These are phyloP conservation scores for Boletellus sp. DNA, from an alignment of 768 basidiomycete genomes.

Conservation along the genomic window DNA sequence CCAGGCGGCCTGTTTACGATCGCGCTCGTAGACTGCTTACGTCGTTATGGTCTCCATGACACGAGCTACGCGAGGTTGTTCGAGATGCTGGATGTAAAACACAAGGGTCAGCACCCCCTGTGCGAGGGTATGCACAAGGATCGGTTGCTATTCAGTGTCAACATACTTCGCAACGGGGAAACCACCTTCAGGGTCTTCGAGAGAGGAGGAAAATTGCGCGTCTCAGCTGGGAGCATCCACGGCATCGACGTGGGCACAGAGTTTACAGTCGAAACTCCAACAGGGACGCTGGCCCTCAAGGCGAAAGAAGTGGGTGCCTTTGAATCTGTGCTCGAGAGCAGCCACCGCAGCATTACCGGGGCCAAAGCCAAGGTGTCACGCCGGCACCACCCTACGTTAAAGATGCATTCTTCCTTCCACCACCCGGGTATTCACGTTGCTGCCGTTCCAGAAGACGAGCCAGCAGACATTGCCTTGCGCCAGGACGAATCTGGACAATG, in stretches of 20 bases:
- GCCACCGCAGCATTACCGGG: neutral
- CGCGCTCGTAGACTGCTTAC: slow-evolving; percentile 15
- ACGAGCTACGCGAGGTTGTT: slow-evolving; percentile 14
- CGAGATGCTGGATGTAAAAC: slow-evolving; percentile 10
- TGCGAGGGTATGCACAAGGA: slow-evolving; percentile 17
- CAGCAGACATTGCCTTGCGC: slow-evolving; percentile 7
- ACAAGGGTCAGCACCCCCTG: slow-evolving; percentile 11
- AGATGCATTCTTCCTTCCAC: slow-evolving; percentile 2
- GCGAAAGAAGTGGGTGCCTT: slow-evolving; percentile 15
- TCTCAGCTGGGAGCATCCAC: slow-evolving; percentile 19
- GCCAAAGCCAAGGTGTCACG: slow-evolving; percentile 9
- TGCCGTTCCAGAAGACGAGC: slow-evolving; percentile 6
- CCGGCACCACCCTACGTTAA: slow-evolving; percentile 12
- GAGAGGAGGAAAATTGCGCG: neutral
- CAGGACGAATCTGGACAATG: slow-evolving; percentile 1
- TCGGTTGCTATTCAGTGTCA: slow-evolving; percentile 19
- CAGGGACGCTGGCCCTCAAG: slow-evolving; percentile 5
- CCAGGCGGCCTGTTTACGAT: slow-evolving; percentile 19
- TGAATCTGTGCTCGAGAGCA: slow-evolving; percentile 11
- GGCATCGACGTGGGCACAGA: slow-evolving; percentile 13
- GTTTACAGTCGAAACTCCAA: slow-evolving; percentile 6
- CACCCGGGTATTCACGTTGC: slow-evolving; percentile 1
- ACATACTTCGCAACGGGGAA: slow-evolving; percentile 9
- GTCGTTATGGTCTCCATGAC: slow-evolving; percentile 4
- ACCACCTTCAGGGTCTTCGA: slow-evolving; percentile 16